Percentiles rank a stretch among this genome's conserved stretches.
Conservation (phyloP, 495 filamentous ascomycete genomes). For the Neurospora sp. region DNA sequence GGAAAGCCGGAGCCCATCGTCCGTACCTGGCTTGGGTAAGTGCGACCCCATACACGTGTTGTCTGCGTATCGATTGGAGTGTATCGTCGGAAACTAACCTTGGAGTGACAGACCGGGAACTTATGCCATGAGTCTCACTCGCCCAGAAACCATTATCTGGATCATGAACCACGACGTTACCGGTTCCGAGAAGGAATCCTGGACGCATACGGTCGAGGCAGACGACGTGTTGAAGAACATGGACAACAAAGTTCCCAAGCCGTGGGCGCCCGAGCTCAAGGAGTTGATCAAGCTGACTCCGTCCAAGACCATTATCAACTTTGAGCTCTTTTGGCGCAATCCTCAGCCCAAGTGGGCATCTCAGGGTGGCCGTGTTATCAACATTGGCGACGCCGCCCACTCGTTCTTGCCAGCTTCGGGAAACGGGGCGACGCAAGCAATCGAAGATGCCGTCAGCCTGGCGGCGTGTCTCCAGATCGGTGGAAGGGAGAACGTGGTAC, state of each 20-base stretch:
- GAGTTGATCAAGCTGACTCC: conserved; percentile 49
- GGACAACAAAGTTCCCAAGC: conserved; percentile 22
- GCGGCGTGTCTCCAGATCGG: conserved; percentile 51
- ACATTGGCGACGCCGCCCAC: conserved; percentile 60
- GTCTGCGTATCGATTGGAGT: not conserved
- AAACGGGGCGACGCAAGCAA: conserved; percentile 60
- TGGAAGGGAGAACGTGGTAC: conserved; percentile 49
- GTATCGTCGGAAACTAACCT: not conserved
- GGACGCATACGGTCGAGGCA: conserved; percentile 41
- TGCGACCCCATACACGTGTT: not conserved
- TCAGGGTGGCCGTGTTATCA: conserved; percentile 46
- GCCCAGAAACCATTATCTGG: conserved; percentile 43
- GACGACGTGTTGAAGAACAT: conserved; percentile 46
- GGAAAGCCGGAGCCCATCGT: conserved; percentile 29
- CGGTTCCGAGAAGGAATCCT: conserved; percentile 39
- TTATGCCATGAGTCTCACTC: conserved; percentile 41
- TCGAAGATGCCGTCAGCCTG: conserved; percentile 58
- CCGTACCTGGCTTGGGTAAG: conserved; percentile 33
- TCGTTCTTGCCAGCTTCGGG: conserved; percentile 57
- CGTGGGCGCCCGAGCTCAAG: conserved; percentile 46
- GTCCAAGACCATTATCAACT: conserved; percentile 49
- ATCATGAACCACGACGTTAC: conserved; percentile 48
- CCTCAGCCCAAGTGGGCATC: conserved; percentile 55
- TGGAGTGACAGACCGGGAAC: conserved; percentile 33
- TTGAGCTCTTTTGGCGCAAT: conserved; percentile 57